These are phyloP conservation scores for Penicillium lividum DNA, from an alignment of 495 filamentous ascomycete species.

Conservation along the genomic window DNA sequence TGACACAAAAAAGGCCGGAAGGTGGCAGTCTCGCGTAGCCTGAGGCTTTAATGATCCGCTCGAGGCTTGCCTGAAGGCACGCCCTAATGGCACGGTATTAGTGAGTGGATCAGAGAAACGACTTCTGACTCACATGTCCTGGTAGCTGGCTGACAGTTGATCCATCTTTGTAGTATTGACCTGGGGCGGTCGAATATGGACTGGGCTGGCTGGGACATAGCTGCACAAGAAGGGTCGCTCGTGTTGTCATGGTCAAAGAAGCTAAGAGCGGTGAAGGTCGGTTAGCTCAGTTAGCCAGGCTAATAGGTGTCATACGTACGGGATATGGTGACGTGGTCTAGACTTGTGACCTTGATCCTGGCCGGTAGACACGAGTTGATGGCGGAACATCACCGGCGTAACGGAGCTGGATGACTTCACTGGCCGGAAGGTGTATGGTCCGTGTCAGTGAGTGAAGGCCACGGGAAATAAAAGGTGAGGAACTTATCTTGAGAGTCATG, in stretches of 20 bases:
- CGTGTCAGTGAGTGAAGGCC: background rate
- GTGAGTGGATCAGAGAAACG: slow-evolving; percentile 1
- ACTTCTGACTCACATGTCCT: slow-evolving; percentile 2
- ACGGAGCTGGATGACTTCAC: background rate
- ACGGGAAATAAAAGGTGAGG: background rate
- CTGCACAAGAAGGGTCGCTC: background rate
- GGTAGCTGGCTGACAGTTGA: slow-evolving; percentile 1
- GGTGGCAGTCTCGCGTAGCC: background rate
- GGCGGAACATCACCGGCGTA: background rate
- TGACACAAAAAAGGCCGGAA: background rate
- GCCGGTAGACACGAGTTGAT: slow-evolving; percentile 1
- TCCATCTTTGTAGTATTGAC: background rate
- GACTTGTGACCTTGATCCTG: background rate
- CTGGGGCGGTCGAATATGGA: background rate
- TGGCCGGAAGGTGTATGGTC: background rate
- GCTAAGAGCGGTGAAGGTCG: background rate
- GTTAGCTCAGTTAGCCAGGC: background rate
- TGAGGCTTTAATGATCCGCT: background rate
- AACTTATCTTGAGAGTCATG: slow-evolving; percentile 1
- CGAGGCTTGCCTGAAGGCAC: background rate
- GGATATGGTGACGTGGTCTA: slow-evolving; percentile 1
- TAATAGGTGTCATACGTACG: background rate
- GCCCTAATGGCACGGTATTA: slow-evolving; percentile 6
- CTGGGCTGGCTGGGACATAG: background rate
- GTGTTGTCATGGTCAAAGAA: background rate